These are phyloP conservation scores for Atkinsonella texensis DNA, from an alignment of 2,329 filamentous ascomycete genomes.

Conservation along the genomic window DNA sequence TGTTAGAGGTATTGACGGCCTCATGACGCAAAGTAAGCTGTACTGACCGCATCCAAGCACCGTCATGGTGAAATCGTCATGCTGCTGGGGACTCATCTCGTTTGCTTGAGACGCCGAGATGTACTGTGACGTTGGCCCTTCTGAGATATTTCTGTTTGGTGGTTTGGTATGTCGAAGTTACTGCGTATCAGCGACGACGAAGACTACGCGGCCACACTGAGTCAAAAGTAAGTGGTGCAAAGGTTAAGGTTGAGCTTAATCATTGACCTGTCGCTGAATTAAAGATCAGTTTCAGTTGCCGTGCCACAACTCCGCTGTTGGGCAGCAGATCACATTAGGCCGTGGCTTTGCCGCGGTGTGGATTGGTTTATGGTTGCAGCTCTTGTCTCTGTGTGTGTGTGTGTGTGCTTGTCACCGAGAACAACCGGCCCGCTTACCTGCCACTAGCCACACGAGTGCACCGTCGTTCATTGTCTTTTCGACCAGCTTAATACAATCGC, in stretches of 20 bases:
- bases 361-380: background rate
- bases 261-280: too few species aligned
- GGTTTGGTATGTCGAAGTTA: too few species aligned
- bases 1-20: background rate
- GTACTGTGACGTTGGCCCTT: background rate
- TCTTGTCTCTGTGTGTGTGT: too few species aligned
- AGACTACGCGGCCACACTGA: too few species aligned
- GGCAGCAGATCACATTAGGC: background rate
- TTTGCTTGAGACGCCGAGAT: background rate
- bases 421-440: background rate
- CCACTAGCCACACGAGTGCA: background rate
- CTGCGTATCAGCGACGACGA: too few species aligned
- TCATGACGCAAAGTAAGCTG: background rate
- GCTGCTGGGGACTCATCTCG: slow-evolving; percentile 17
- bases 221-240: too few species aligned
- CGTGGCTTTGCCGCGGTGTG: background rate
- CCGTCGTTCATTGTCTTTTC: background rate
- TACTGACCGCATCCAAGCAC: slow-evolving; percentile 69
- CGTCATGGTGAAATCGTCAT: slow-evolving; percentile 55
- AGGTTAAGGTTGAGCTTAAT: background rate
- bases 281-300: background rate
- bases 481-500: background rate
- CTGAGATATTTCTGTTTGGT: background rate
- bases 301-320: background rate
- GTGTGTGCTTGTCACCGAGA: background rate